Base-by-base conservation (phyloP, 768 basidiomycete genomes). In the Pholiota microspora region DNA sequence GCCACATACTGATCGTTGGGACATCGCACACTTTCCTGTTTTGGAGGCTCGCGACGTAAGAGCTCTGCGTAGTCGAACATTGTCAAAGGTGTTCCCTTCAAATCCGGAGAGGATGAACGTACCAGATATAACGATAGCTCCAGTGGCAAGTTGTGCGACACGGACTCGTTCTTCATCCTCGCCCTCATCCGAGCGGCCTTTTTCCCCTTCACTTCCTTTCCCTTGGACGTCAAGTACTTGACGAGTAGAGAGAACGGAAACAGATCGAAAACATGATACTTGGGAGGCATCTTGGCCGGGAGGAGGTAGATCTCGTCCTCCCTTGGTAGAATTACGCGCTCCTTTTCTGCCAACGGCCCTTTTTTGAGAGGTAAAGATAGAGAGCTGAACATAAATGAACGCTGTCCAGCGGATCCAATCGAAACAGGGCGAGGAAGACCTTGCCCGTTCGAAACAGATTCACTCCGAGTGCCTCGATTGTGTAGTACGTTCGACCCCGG, bases 61-160 rank as follows among this genome's bases (percentile, higher is more conserved):
- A 87, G 59, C 82, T 84, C 86, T 88, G 29, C 29, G 12, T 12
- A 31, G 29, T 31, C 7, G 12, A 31, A 12, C 29, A 31, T 31
- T 31, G 29, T 31, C 12, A 31, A 12, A 31, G 29, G 12, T 31
- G n/a, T n/a, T n/a, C n/a, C n/a, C n/a, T n/a, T 12, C 29, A 31
- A 18, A 57, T n/a, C n/a, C n/a, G 10, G 23, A 18, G 18, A 42
- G 36, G 38, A 35, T 31, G 45, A 35, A 53, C 80, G 42, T 51
- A 85, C 86, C 51, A 88, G 64, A 67, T 88, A 88, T 49, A 88
- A 68, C 7, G 84, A 84, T 49, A 89, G 76, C 66, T 88, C 88
- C 56, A 88, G 68, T 2, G 88, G 88, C 46, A 88, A 61, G 62
- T 88, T 88, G 59, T 84, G 85, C 32, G 76, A 78, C 16, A 76